These are phyloP conservation scores for Cystobasidium slooffiae DNA, from an alignment of 1,284 basidiomycete species.

Conservation along the genomic window DNA sequence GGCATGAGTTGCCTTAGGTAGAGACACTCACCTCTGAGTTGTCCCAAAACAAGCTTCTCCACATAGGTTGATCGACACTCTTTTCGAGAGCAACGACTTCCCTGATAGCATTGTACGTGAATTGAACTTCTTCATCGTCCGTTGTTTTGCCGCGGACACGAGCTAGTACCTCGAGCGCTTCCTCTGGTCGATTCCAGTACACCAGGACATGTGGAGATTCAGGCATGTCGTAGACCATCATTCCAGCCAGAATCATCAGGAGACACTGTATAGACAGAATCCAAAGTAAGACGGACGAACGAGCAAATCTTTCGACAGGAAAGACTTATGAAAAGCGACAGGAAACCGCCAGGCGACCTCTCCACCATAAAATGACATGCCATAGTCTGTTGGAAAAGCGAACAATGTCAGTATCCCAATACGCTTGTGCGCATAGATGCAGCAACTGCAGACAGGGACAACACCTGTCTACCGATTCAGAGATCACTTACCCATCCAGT, in stretches of 20 bases:
- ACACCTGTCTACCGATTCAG: no score
- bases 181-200: conserved; percentile 26
- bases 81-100: conserved; percentile 28
- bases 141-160: conserved; percentile 7
- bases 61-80: conserved; percentile 27
- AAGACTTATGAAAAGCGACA: conserved; percentile 31
- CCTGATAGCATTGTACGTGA: conserved; percentile 13
- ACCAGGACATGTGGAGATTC: conserved; percentile 29
- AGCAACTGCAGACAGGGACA: no score
- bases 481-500: conserved; percentile 21
- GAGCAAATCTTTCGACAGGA: no score
- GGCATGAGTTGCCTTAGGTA: no score
- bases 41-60: conserved; percentile 36
- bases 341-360: conserved; percentile 38
- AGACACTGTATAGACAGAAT: conserved; percentile 31
- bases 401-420: no score
- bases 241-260: conserved; percentile 23
- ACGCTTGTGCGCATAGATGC: no score
- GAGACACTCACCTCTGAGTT: conserved; percentile 32
- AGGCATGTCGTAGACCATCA: conserved; percentile 25
- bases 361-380: conserved; percentile 31
- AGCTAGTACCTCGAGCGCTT: conserved; percentile 18
- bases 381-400: not conserved
- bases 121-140: conserved; percentile 4
- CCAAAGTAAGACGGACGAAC: no score